Conservation (phyloP, 2,329 filamentous ascomycete genomes). For the Monilinia vaccinii-corymbosi region DNA sequence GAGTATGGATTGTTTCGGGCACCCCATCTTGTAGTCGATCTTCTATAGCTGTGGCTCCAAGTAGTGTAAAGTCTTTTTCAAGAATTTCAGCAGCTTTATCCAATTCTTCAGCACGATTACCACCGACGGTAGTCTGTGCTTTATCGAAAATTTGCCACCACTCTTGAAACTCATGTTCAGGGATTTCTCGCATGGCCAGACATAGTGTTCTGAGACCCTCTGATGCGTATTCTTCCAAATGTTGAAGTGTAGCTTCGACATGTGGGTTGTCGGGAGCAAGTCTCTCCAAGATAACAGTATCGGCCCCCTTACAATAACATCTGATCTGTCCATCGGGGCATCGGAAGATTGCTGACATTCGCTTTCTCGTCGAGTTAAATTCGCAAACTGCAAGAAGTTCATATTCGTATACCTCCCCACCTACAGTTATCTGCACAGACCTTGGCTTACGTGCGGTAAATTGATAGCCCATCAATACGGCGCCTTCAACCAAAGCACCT, state of each 20-base stretch:
- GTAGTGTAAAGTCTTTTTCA: constrained; percentile 80
- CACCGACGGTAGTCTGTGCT: constrained; percentile 81
- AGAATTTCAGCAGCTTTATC: constrained; percentile 97
- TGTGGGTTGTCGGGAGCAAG: constrained; percentile 75
- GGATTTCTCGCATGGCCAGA: constrained; percentile 85
- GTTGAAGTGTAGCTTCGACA: constrained; percentile 81
- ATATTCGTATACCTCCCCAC: constrained; percentile 68
- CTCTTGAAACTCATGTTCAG: constrained; percentile 79
- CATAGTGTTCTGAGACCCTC: constrained; percentile 93
- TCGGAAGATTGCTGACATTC: constrained; percentile 96
- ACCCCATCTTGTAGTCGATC: constrained; percentile 95
- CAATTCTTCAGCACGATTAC: constrained; percentile 85
- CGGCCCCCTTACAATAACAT: constrained; percentile 91
- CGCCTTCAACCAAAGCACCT: constrained; percentile 90
- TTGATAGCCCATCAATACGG: constrained; percentile 73
- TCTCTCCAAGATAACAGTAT: constrained; percentile 94
- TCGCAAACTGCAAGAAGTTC: constrained; percentile 95
- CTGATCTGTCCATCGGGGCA: constrained; percentile 93
- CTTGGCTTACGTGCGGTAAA: constrained; percentile 87
- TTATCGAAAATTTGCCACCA: constrained; percentile 83
- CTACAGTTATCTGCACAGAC: constrained; percentile 73
- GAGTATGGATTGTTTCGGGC: constrained; percentile 92
- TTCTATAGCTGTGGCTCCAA: constrained; percentile 95
- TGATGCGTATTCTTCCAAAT: constrained; percentile 97
- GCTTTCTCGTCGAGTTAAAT: constrained; percentile 95